Evolutionary conservation across 2,329 filamentous ascomycete species (phyloP), one percentile per base, ranked within the genome.

Genomic region (Leptographium procerum): DNA sequence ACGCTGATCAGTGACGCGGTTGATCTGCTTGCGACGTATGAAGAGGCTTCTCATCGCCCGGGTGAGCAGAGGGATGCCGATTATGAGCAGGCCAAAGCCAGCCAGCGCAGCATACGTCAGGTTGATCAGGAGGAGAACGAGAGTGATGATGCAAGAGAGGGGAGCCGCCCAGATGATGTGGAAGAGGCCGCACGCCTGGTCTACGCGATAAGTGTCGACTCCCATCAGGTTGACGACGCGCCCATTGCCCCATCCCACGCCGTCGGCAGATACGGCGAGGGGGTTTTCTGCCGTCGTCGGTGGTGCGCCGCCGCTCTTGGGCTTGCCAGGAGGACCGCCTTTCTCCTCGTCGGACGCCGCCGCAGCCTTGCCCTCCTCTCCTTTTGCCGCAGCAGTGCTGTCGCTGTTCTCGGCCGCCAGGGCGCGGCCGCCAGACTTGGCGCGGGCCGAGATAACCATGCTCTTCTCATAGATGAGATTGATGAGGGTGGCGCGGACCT

Each of bases 221-320:
- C 89, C 92, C 91, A 97, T 96, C 65, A 97, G 69, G 64, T 95
- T 95, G 68, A 94, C 84, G 56, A 97, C 89, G 62, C 90, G 84
- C 26, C 94, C 94, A 66, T 96, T 97, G 59, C 86, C 86, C 92
- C 92, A 97, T 28, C 92, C 94, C 26, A 83, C 77, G 3, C 87
- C 88, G 65, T 94, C 88, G 4, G 83, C 52, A 2, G 52, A 3
- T 19, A 22, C 75, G 73, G 28, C 67, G 16, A 43, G 40, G 3
- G 19, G 7, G 16, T 70, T 26, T 74, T 70, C 54, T 75, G 34
- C 70, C 19, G 13, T 53, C 47, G 4, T 16, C 71, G 67, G 24
- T 52, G n/a, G n/a, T n/a, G n/a, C 56, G 56, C 71, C 28, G 50
- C 69, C 55, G 71, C n/a, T 70, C 4, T 6, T 68, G 5, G 40